A percentile compares a stretch with the other conserved stretches of the same genome.
Conservation (phyloP, 805 yeast species). For the Metschnikowia hibisci region DNA sequence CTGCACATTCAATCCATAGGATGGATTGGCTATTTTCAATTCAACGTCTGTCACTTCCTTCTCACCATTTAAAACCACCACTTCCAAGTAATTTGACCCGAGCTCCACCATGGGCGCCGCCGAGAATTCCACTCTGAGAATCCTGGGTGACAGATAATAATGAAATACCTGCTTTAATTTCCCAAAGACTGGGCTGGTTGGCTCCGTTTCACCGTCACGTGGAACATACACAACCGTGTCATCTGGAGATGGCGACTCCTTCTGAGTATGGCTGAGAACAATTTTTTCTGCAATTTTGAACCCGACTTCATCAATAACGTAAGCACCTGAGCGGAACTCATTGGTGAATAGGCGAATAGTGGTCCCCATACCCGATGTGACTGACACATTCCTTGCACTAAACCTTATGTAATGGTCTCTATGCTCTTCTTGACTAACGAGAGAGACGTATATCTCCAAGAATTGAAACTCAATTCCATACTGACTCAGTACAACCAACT, state of each 20-base stretch:
- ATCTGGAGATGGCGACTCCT: background rate
- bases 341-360: conserved; percentile 8
- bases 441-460: conserved; percentile 19
- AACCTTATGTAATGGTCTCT: conserved; percentile 11
- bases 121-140: conserved; percentile 27
- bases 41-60: conserved; percentile 23
- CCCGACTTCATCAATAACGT: conserved; percentile 4
- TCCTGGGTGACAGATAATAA: conserved; percentile 18
- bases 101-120: conserved; percentile 26
- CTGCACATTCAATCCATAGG: conserved; percentile 19
- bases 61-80: conserved; percentile 27
- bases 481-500: conserved; percentile 29
- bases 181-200: background rate
- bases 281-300: conserved; percentile 10
- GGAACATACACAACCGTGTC: conserved; percentile 11
- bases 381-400: conserved; percentile 4
- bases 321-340: conserved; percentile 3
- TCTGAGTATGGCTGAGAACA: background rate
- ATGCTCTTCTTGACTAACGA: conserved; percentile 19
- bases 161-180: background rate
- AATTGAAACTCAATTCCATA: conserved; percentile 24
- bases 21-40: conserved; percentile 6
- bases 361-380: conserved; percentile 6
- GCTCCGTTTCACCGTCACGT: background rate
- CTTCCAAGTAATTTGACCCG: conserved; percentile 24